phyloP scores from a whole-genome alignment of 2,329 filamentous ascomycete genomes.

The Exophiala sideris region DNA sequence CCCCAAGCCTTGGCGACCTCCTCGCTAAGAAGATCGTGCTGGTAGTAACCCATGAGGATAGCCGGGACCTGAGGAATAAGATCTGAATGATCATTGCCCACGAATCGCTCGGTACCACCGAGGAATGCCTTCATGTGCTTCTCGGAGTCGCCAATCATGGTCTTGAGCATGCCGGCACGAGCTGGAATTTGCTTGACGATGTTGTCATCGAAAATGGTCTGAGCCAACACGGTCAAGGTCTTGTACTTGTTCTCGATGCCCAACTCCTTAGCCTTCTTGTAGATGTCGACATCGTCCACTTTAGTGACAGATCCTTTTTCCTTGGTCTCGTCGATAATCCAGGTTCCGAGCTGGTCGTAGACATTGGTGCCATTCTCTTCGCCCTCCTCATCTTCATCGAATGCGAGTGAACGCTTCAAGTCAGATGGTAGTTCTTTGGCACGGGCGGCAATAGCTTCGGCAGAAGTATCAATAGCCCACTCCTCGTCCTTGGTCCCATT shows the following conservation, averaged over 20 bases:
- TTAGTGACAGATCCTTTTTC: constrained; percentile 69
- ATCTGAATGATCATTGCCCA: constrained; percentile 76
- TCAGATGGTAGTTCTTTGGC: constrained; percentile 90
- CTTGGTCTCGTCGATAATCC: constrained; percentile 74
- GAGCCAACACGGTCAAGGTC: constrained; percentile 84
- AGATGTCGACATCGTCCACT: constrained; percentile 85
- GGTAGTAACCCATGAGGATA: constrained; percentile 85
- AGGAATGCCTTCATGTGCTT: constrained; percentile 94
- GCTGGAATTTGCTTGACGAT: constrained; percentile 82
- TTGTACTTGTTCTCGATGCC: constrained; percentile 94
- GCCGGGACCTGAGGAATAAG: constrained; percentile 75
- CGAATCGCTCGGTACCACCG: constrained; percentile 89
- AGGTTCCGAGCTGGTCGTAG: constrained; percentile 90
- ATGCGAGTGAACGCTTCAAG: constrained; percentile 84
- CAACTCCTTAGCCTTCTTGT: constrained; percentile 93
- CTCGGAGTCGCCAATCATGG: constrained; percentile 78
- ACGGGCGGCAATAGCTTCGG: constrained; percentile 90
- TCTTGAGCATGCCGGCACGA: constrained; percentile 84
- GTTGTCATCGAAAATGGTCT: constrained; percentile 89
- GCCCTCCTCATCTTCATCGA: constrained; percentile 76
- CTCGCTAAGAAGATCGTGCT: constrained; percentile 83
- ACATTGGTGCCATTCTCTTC: constrained; percentile 73
- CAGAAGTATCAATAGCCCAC: constrained; percentile 96
- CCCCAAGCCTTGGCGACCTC: constrained; percentile 90
- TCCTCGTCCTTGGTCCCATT: constrained; percentile 71